phyloP scores from a whole-genome alignment of 805 yeast genomes.

The Metschnikowia cubensis region DNA sequence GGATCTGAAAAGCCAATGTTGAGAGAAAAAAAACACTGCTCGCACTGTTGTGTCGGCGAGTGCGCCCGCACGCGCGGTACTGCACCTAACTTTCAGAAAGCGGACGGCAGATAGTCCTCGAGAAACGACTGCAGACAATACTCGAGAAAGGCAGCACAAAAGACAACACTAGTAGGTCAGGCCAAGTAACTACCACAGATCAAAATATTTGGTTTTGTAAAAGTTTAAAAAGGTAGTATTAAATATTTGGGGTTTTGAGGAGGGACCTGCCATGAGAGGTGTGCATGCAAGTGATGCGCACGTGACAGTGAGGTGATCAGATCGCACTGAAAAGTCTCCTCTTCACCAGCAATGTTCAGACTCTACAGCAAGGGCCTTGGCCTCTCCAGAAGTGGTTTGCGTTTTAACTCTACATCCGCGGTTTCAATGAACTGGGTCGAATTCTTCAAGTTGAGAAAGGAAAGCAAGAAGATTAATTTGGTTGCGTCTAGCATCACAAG shows the following conservation, averaged over 20 bases:
- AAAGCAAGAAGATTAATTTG: conserved; percentile 66
- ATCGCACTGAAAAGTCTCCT: conserved; percentile 2
- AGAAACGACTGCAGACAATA: neutral
- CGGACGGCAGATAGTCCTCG: neutral
- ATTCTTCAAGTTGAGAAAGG: conserved; percentile 70
- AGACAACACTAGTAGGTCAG: neutral
- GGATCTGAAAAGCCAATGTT: conserved; percentile 4
- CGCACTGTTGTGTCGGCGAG: conserved; percentile 6
- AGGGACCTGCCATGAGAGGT: no score
- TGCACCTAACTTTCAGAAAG: neutral
- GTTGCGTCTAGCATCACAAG: conserved; percentile 68
- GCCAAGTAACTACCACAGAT: no score
- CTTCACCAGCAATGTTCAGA: conserved; percentile 3
- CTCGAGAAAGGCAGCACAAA: neutral
- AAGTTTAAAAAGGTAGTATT: no score
- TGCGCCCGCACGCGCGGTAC: conserved; percentile 2
- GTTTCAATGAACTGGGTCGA: conserved; percentile 65
- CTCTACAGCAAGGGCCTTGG: neutral
- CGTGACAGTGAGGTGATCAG: conserved; percentile 1
- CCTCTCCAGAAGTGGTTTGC: conserved; percentile 6
- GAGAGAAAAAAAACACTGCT: conserved; percentile 6
- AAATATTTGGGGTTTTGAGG: no score
- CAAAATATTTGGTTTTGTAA: no score
- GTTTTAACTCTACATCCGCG: conserved; percentile 23
- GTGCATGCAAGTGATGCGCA: neutral